Evolutionary conservation across 306 rosid genomes (phyloP).

Genomic region (Cucumis melo): DNA sequence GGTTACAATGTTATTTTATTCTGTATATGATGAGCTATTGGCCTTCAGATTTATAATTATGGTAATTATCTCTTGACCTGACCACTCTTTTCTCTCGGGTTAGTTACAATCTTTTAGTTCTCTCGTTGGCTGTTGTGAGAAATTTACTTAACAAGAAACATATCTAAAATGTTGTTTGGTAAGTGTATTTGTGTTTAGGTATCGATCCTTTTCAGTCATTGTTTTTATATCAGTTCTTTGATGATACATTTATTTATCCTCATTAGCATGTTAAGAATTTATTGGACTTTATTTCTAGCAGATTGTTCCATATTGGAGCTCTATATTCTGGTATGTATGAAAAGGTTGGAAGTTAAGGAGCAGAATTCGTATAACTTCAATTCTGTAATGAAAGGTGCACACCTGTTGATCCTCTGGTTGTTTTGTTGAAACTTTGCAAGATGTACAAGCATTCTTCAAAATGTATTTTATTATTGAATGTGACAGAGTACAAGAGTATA

Average conservation of each 20-base stretch:
- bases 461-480: constrained; percentile 6
- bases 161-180: background rate
- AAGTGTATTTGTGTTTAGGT: no score
- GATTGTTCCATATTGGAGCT: constrained; percentile 86
- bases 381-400: constrained; percentile 69
- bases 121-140: background rate
- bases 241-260: background rate
- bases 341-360: constrained; percentile 78
- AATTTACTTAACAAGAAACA: background rate
- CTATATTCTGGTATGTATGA: constrained; percentile 79
- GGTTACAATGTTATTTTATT: background rate
- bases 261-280: background rate
- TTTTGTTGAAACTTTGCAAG: constrained; percentile 9
- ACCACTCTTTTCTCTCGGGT: background rate
- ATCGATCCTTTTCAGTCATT: no score
- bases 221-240: no score
- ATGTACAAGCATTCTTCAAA: background rate
- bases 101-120: background rate
- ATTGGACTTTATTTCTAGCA: constrained; percentile 14
- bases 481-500: constrained; percentile 63
- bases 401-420: constrained; percentile 5
- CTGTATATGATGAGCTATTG: background rate
- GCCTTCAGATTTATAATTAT: background rate
- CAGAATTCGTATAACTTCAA: constrained; percentile 73
- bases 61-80: background rate